Evolutionary conservation across 2,329 filamentous ascomycete species (phyloP), one percentile per base, ranked within the genome.

Genomic region (Aspergillus costaricaensis): DNA sequence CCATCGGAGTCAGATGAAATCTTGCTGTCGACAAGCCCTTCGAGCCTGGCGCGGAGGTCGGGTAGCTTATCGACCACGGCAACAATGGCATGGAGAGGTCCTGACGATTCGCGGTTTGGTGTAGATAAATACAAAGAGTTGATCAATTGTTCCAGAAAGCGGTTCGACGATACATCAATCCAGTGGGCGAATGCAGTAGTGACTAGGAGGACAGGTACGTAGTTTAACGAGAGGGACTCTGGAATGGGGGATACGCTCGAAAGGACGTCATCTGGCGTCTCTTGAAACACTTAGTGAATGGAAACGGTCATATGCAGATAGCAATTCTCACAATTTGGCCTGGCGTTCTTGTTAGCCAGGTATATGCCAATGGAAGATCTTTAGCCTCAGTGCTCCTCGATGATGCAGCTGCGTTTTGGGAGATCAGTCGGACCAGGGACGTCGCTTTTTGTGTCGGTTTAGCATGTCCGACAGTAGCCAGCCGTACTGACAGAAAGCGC

Each of bases 1-100:
- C 76, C 76, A 61, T 78, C 76, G 0, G 59, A 68, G 6, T 72
- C 75, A 10, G 56, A 32, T 27, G 32, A 17, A 8, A 21, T 30
- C 8, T 44, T 25, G 25, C 23, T 21, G 10, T 50, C 48, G n/a
- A 23, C n/a, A 25, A 25, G 23, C 41, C 39, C 27, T n/a, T 49
- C 14, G 5, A 25, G 14, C 53, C 32, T n/a, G 32, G 39, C 57
- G 36, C 50, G 59, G 44, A 38, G 59, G 50, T 64, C 59, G 9
- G 76, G 73, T 23, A 79, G 62, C 59, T 70, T 71, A 57, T 79
- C 77, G 25, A 79, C 65, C 9, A 79, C 68, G 15, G 76, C 76
- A 19, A 70, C 70, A 52, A 78, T 63, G 5, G 73, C 68, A 52
- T 76, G 67, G 14, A 71, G 38, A 9, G 67, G 54, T 3, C 36